Evolutionary conservation across 2,329 filamentous ascomycete species (phyloP).

Genomic region (Ophiostoma montium): DNA sequence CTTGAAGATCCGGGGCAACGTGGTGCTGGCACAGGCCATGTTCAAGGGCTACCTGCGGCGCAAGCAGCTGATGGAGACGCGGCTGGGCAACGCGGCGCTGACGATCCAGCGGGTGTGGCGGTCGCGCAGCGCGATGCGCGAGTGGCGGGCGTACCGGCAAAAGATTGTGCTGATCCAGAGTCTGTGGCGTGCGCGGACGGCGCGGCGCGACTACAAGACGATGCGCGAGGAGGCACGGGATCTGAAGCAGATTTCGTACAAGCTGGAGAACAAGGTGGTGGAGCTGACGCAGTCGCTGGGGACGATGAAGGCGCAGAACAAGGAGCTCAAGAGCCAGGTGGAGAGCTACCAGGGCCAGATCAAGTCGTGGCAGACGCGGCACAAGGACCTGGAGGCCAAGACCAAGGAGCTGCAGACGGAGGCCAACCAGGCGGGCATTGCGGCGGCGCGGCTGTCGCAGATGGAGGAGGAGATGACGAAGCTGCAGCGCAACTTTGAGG

Average conservation of each 20-base stretch:
- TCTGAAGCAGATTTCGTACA: conserved; percentile 98
- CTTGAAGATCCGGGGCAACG: conserved; percentile 61
- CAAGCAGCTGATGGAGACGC: conserved; percentile 85
- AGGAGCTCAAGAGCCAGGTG: conserved; percentile 70
- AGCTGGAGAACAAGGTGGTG: conserved; percentile 98
- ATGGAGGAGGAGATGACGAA: conserved; percentile 96
- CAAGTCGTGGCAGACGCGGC: conserved; percentile 87
- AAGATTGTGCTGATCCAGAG: conserved; percentile 86
- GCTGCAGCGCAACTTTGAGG: conserved; percentile 76
- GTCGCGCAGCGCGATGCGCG: conserved; percentile 58
- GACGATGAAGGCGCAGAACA: conserved; percentile 89
- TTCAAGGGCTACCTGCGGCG: conserved; percentile 87
- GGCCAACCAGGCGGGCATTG: conserved; percentile 94
- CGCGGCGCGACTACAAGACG: conserved; percentile 75
- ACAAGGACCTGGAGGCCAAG: conserved; percentile 76
- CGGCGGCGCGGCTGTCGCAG: conserved; percentile 72
- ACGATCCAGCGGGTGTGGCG: conserved; percentile 88
- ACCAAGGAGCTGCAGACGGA: conserved; percentile 92
- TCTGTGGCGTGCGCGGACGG: conserved; percentile 74
- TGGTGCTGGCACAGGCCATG: conserved; percentile 77
- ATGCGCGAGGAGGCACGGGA: conserved; percentile 92
- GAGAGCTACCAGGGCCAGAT: conserved; percentile 94
- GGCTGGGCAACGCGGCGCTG: conserved; percentile 78
- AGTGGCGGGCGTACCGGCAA: conserved; percentile 78
- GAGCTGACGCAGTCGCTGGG: conserved; percentile 91